A percentile compares a stretch with the other conserved stretches of the same genome.
Conservation (phyloP, 2,329 filamentous ascomycete species). For the Pseudogymnoascus sp. region DNA sequence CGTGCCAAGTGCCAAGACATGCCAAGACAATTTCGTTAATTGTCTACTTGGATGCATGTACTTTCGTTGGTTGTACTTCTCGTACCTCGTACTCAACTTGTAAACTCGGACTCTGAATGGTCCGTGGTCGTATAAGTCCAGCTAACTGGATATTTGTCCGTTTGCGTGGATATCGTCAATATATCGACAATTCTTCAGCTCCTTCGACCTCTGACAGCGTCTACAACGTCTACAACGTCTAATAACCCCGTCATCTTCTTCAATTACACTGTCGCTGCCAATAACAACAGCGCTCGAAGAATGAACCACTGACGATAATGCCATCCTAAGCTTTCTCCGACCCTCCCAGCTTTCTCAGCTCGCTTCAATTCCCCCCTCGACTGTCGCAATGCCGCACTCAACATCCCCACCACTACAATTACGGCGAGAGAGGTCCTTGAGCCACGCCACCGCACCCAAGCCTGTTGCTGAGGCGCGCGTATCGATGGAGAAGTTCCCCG, state of each 20-base stretch:
- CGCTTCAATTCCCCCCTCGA: neutral
- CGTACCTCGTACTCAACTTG: neutral
- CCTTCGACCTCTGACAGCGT: neutral
- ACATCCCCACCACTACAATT: neutral
- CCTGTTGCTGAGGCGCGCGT: neutral
- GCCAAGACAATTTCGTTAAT: neutral
- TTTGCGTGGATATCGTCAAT: neutral
- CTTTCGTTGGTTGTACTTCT: too few relatives aligned
- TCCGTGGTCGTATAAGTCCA: constrained; percentile 3
- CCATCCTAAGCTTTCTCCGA: neutral
- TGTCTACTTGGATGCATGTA: too few relatives aligned
- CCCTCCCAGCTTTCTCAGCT: constrained; percentile 3
- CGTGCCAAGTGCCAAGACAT: neutral
- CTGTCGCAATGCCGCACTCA: constrained; percentile 6
- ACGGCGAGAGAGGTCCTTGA: constrained; percentile 3
- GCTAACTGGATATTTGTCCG: constrained; percentile 7
- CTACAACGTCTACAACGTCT: neutral
- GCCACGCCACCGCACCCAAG: neutral
- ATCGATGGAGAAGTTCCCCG: constrained; percentile 49
- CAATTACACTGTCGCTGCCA: neutral
- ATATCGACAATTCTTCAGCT: neutral
- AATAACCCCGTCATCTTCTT: neutral
- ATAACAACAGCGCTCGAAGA: neutral
- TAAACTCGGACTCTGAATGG: neutral
- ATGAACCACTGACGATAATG: neutral